Evolutionary conservation across 2,329 filamentous ascomycete genomes (phyloP).

Genomic region (Penicillium palitans): DNA sequence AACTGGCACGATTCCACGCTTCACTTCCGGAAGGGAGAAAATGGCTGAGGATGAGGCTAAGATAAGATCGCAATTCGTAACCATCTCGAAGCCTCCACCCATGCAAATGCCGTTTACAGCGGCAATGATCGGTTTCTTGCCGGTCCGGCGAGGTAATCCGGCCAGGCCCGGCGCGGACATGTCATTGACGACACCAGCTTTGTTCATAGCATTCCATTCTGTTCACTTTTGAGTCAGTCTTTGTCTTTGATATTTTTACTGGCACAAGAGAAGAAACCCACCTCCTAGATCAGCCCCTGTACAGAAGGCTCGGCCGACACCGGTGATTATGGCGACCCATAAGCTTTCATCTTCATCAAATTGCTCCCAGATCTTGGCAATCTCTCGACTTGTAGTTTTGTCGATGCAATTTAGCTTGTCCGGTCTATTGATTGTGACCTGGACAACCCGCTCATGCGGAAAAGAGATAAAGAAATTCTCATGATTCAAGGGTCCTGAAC

Average conservation of each 20-base stretch:
- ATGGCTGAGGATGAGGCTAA: slow-evolving; percentile 50
- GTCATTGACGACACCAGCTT: slow-evolving; percentile 31
- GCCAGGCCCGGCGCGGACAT: slow-evolving; percentile 59
- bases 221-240: not conserved
- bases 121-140: slow-evolving; percentile 73
- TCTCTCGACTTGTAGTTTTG: slow-evolving; percentile 43
- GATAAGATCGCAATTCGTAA: slow-evolving; percentile 71
- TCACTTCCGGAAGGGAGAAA: slow-evolving; percentile 72
- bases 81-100: slow-evolving; percentile 76
- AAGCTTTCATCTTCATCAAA: slow-evolving; percentile 63
- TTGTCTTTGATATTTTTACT: not conserved
- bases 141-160: slow-evolving; percentile 63
- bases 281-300: slow-evolving; percentile 67
- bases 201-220: slow-evolving; percentile 57
- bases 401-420: slow-evolving; percentile 46
- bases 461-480: slow-evolving; percentile 36
- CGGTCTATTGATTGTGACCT: slow-evolving; percentile 45
- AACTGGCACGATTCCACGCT: slow-evolving; percentile 68
- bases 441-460: slow-evolving; percentile 44
- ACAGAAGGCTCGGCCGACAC: slow-evolving; percentile 65
- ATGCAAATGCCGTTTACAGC: slow-evolving; percentile 75
- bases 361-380: slow-evolving; percentile 56
- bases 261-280: slow-evolving; percentile 9
- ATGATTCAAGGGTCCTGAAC: slow-evolving; percentile 18
- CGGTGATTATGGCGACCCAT: slow-evolving; percentile 64